These are phyloP conservation scores for Collybiopsis luxurians DNA, from an alignment of 768 basidiomycete species.

Conservation along the genomic window DNA sequence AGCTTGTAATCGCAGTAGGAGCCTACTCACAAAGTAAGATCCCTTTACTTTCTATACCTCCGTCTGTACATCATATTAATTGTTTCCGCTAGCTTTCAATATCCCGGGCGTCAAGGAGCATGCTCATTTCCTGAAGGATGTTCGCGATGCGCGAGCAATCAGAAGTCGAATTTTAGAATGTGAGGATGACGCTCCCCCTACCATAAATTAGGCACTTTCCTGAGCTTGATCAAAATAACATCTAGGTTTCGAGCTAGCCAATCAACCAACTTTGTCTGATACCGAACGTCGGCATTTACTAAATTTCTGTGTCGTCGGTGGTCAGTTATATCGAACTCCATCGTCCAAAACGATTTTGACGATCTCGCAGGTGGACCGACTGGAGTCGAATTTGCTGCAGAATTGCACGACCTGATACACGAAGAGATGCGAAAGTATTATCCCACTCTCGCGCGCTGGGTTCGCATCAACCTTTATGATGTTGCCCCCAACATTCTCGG, in stretches of 20 bases:
- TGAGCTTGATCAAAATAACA: not conserved
- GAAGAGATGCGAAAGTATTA: conserved; percentile 62
- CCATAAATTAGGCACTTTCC: not conserved
- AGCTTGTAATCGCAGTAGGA: conserved; percentile 81
- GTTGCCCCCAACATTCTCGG: conserved; percentile 77
- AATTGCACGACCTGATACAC: conserved; percentile 74
- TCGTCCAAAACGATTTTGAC: conserved; percentile 2
- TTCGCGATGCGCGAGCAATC: conserved; percentile 72
- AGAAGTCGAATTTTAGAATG: conserved; percentile 74
- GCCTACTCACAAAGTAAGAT: conserved; percentile 78
- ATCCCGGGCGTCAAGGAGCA: conserved; percentile 79
- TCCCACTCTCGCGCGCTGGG: conserved; percentile 58
- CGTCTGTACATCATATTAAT: not conserved
- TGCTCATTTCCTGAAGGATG: conserved; percentile 80
- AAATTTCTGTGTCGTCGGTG: conserved; percentile 84
- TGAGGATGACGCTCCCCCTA: conserved; percentile 20
- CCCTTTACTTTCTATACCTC: not conserved
- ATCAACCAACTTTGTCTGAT: conserved; percentile 75
- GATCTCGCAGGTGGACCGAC: conserved; percentile 67
- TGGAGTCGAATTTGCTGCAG: conserved; percentile 82
- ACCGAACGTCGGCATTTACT: conserved; percentile 61
- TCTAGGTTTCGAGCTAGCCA: conserved; percentile 81
- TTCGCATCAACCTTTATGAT: conserved; percentile 78
- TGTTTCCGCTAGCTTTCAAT: conserved; percentile 48
- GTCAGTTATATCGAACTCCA: not conserved